Evolutionary conservation across 257 asterid genomes (phyloP).

Genomic region (Plantago major): DNA sequence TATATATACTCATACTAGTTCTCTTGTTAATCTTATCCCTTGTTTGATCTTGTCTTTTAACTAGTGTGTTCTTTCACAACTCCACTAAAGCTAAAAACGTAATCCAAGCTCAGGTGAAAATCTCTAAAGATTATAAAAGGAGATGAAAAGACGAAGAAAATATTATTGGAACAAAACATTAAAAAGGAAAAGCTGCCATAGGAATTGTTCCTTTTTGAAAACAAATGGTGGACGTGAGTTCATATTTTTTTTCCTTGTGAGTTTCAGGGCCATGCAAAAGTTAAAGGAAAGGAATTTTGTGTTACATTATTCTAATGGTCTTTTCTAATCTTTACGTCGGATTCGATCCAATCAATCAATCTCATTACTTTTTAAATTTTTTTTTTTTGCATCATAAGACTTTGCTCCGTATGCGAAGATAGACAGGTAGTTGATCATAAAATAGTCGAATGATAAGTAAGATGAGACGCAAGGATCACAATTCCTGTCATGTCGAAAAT

Average conservation of each 20-base stretch:
- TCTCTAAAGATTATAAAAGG: background rate
- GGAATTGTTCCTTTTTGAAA: slow-evolving; percentile 24
- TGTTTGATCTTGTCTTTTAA: slow-evolving; percentile 10
- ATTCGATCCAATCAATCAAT: background rate
- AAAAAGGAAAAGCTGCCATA: slow-evolving; percentile 81
- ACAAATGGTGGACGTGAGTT: slow-evolving; percentile 53
- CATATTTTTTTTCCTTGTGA: slow-evolving; percentile 19
- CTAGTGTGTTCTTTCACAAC: slow-evolving; percentile 10
- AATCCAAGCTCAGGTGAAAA: slow-evolving; percentile 35
- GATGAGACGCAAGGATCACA: no score
- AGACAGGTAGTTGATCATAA: no score
- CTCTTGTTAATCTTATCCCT: slow-evolving; percentile 26
- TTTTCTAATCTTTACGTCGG: slow-evolving; percentile 19
- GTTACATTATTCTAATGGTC: slow-evolving; percentile 19
- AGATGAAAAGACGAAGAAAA: slow-evolving; percentile 27
- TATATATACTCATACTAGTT: slow-evolving; percentile 13
- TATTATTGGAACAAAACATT: no score
- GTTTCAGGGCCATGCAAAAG: slow-evolving; percentile 73
- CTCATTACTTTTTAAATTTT: background rate
- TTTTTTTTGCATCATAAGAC: no score
- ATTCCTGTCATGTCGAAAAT: no score
- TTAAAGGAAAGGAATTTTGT: slow-evolving; percentile 25
- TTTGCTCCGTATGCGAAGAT: no score
- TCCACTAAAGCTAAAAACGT: slow-evolving; percentile 5
- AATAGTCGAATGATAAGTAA: no score